Conservation (phyloP, 2,329 filamentous ascomycete genomes). For the Paecilomyces formosus region DNA sequence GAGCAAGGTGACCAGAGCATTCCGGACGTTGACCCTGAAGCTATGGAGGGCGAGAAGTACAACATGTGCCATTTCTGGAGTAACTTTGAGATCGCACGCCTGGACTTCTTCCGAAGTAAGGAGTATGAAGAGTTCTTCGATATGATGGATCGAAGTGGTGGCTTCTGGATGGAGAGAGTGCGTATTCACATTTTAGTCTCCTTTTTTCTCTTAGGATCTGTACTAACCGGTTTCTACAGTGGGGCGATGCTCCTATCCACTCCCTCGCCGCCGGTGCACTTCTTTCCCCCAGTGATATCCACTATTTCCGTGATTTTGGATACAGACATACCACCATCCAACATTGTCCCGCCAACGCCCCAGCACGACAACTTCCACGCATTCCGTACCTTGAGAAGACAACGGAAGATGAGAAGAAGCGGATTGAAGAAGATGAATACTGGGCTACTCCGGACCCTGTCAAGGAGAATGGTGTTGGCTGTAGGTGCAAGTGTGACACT, state of each 20-base stretch:
- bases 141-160: slow-evolving; percentile 96
- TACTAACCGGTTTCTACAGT: slow-evolving; percentile 52
- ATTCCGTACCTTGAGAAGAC: slow-evolving; percentile 76
- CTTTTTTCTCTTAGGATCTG: slow-evolving; percentile 3
- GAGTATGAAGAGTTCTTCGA: slow-evolving; percentile 97
- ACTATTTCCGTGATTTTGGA: slow-evolving; percentile 98
- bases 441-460: slow-evolving; percentile 82
- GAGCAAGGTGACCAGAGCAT: slow-evolving; percentile 64
- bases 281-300: slow-evolving; percentile 72
- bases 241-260: slow-evolving; percentile 98
- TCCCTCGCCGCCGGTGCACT: slow-evolving; percentile 90
- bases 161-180: slow-evolving; percentile 99
- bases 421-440: slow-evolving; percentile 89
- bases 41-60: slow-evolving; percentile 96
- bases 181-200: slow-evolving; percentile 22
- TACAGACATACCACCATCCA: slow-evolving; percentile 98
- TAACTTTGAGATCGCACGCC: slow-evolving; percentile 94
- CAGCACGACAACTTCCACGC: slow-evolving; percentile 73
- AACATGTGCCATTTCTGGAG: slow-evolving; percentile 99
- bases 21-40: slow-evolving; percentile 79
- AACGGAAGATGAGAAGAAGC: slow-evolving; percentile 71
- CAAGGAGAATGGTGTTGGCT: slow-evolving; percentile 94
- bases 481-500: slow-evolving; percentile 91
- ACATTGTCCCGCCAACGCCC: slow-evolving; percentile 94
- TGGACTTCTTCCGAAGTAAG: slow-evolving; percentile 95